Conservation (phyloP, 495 filamentous ascomycete genomes). For the Aspergillus nanangensis region DNA sequence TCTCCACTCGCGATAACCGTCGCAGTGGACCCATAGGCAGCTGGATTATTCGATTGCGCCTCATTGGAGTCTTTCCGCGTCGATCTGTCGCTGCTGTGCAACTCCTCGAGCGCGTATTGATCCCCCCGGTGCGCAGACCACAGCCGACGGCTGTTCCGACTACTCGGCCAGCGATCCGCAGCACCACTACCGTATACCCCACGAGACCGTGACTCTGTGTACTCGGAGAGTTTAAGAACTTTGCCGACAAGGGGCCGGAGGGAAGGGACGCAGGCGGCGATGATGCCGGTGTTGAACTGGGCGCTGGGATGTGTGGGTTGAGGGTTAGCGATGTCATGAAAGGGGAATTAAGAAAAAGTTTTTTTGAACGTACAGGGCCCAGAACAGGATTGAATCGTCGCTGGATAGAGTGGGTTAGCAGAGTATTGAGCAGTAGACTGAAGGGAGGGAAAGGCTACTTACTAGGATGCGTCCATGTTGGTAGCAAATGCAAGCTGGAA, state of each 20-base stretch:
- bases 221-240: constrained; percentile 16
- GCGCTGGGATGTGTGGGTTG: constrained; percentile 14
- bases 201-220: constrained; percentile 3
- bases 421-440: neutral
- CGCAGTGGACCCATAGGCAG: neutral
- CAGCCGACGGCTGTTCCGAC: neutral
- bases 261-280: constrained; percentile 42
- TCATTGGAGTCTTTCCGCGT: neutral
- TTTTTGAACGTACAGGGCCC: constrained; percentile 4
- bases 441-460: neutral
- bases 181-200: neutral
- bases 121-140: neutral
- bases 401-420: neutral
- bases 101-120: constrained; percentile 3
- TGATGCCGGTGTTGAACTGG: constrained; percentile 42
- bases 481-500: neutral
- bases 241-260: constrained; percentile 35
- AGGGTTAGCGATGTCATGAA: neutral
- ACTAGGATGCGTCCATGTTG: neutral
- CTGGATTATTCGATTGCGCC: neutral
- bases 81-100: neutral
- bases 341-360: no score
- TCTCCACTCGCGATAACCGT: neutral
- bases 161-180: neutral
- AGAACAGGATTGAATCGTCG: constrained; percentile 3